Evolutionary conservation across 1,284 basidiomycete genomes (phyloP).

Genomic region (Apiotrichum porosum): DNA sequence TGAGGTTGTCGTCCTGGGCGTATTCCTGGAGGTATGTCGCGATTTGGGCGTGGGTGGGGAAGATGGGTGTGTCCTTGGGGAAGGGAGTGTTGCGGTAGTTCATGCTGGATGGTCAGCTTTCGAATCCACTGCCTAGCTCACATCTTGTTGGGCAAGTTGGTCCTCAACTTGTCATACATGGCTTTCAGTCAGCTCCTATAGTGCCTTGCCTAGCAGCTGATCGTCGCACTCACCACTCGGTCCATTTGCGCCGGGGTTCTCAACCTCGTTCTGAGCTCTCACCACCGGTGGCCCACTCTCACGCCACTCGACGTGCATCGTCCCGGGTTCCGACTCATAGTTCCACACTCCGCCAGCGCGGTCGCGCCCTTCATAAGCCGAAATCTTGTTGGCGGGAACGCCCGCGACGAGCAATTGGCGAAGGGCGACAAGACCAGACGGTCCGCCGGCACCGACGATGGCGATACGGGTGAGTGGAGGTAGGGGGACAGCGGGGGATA

Average conservation of each 20-base stretch:
- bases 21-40: constrained; percentile 16
- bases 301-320: constrained; percentile 12
- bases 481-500: constrained; percentile 16
- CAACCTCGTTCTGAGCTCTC: constrained; percentile 8
- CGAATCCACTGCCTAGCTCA: background rate
- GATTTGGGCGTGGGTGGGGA: constrained; percentile 18
- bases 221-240: constrained; percentile 18
- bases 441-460: constrained; percentile 49
- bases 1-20: constrained; percentile 16
- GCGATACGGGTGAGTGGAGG: constrained; percentile 36
- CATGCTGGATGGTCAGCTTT: constrained; percentile 12
- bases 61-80: constrained; percentile 14
- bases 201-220: no score
- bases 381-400: constrained; percentile 17
- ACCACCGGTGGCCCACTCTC: constrained; percentile 8
- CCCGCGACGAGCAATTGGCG: constrained; percentile 45
- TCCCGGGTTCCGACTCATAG: constrained; percentile 18
- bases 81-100: constrained; percentile 19
- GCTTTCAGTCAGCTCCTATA: constrained; percentile 14
- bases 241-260: constrained; percentile 8
- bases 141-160: constrained; percentile 38
- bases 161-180: constrained; percentile 22
- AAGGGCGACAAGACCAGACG: constrained; percentile 47
- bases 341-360: constrained; percentile 26
- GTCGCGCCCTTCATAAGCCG: constrained; percentile 26